Evolutionary conservation across 768 basidiomycete genomes (phyloP), one percentile per base, ranked within the genome.

Genomic region (Pleurotus giganteus): DNA sequence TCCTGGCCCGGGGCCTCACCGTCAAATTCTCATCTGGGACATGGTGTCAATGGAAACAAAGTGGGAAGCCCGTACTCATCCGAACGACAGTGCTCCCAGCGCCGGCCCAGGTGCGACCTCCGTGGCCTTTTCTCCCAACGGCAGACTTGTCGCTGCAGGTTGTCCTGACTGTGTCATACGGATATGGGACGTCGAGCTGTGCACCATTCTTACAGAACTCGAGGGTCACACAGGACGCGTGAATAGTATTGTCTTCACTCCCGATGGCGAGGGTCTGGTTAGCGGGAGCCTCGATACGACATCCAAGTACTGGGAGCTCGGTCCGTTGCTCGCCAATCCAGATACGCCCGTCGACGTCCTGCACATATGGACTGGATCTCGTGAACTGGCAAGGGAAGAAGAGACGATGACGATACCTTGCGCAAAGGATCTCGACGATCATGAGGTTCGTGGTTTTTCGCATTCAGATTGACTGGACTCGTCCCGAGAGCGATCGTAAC

Each of bases 221-320:
- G 71, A 80, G 42, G 92, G 92, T 0, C 93, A 95, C 66, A 78
- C 77, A 53, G 90, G 94, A 63, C 88, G 86, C 49, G 92, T 95
- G 39, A 94, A 94, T 67, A 88, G 87, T 46, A 80, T 94, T 3
- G 93, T 91, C 24, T 99, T 98, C 71, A 93, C 91, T 1, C 94
- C 93, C 0, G 95, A 97, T 64, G 94, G 94, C 21, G 85, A 85
- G 65, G 89, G 86, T 5, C 77, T 99, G 59, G 92, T 98, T 4
- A 94, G 90, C 58, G 96, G 95, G 37, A 93, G 90, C 70, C 72
- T 95, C 64, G 92, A 95, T 65, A 89, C 89, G 76, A 92, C 89
- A 44, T 66, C 94, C 57, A 91, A 93, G 69, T 84, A 87, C 57
- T 94, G 93, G 90, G 91, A 94, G 65, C 79, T 45, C 43, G 24